Conservation (phyloP, 2,329 filamentous ascomycete genomes). For the Cadophora sp. region DNA sequence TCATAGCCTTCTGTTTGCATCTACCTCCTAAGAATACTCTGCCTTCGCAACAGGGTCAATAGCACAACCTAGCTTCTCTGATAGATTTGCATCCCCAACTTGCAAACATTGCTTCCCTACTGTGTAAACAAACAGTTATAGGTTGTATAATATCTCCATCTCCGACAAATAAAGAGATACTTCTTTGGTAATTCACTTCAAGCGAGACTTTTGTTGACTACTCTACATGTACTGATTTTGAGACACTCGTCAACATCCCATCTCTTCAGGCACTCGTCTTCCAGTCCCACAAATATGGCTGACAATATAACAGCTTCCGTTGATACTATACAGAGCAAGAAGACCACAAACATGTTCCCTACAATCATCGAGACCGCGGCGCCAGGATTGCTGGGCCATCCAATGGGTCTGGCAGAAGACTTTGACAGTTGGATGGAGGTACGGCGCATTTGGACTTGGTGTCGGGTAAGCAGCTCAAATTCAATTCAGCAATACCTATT, state of each 20-base stretch:
- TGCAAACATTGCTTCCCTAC: not conserved
- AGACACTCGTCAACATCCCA: not conserved
- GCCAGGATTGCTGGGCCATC: conserved; percentile 2
- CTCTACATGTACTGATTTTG: not conserved
- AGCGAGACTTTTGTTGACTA: not conserved
- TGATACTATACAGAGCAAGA: not conserved
- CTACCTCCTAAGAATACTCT: not conserved
- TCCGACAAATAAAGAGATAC: not conserved
- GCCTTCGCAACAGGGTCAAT: not conserved
- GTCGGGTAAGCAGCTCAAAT: not conserved
- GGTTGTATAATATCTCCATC: not conserved
- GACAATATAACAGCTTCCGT: not conserved
- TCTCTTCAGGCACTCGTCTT: not conserved
- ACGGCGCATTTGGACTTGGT: conserved; percentile 17
- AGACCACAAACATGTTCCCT: conserved; percentile 14
- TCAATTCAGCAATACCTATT: not conserved
- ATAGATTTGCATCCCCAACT: not conserved
- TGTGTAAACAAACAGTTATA: not conserved
- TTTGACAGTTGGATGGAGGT: conserved; percentile 26
- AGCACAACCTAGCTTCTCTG: not conserved
- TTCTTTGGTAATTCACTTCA: conserved; percentile 1
- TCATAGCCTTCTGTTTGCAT: not conserved
- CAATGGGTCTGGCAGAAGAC: conserved; percentile 23
- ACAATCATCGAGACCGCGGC: not conserved
- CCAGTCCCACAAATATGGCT: conserved; percentile 1